These are phyloP conservation scores for Epicoccum nigrum DNA, from an alignment of 2,329 filamentous ascomycete species.

Conservation along the genomic window DNA sequence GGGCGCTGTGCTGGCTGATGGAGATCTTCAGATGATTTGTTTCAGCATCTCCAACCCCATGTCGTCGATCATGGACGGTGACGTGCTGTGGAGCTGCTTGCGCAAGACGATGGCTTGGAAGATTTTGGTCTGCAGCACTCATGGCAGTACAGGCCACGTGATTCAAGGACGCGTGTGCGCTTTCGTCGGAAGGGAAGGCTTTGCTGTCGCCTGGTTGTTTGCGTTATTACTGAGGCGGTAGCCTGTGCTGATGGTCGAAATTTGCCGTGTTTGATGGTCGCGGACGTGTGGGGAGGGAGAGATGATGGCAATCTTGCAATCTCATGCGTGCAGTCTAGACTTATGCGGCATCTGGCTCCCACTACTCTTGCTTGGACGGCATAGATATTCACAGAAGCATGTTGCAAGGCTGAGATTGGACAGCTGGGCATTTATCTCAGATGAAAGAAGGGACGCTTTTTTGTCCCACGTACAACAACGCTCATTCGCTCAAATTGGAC, in stretches of 20 bases:
- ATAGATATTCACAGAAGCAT: no score
- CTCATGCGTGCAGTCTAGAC: background rate
- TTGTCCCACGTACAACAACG: no score
- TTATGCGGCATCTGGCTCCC: background rate
- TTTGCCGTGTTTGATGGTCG: conserved; percentile 7
- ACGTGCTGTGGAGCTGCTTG: conserved; percentile 11
- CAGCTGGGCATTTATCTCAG: no score
- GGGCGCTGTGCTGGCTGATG: background rate
- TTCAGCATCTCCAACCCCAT: background rate
- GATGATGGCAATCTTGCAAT: conserved; percentile 2
- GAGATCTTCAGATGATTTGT: conserved; percentile 11
- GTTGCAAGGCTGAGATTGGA: no score
- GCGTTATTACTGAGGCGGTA: background rate
- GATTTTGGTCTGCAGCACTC: background rate
- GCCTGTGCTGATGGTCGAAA: background rate
- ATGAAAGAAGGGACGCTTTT: no score
- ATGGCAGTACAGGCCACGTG: background rate
- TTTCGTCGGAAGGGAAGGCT: background rate
- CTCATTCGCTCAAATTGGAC: no score
- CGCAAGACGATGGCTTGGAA: background rate
- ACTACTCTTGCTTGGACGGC: no score
- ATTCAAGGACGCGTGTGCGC: background rate
- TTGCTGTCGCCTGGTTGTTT: conserved; percentile 2
- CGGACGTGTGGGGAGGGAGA: background rate
- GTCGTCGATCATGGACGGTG: background rate